Evolutionary conservation across 2,329 filamentous ascomycete species (phyloP).

Genomic region (Davidsoniella eucalypti): DNA sequence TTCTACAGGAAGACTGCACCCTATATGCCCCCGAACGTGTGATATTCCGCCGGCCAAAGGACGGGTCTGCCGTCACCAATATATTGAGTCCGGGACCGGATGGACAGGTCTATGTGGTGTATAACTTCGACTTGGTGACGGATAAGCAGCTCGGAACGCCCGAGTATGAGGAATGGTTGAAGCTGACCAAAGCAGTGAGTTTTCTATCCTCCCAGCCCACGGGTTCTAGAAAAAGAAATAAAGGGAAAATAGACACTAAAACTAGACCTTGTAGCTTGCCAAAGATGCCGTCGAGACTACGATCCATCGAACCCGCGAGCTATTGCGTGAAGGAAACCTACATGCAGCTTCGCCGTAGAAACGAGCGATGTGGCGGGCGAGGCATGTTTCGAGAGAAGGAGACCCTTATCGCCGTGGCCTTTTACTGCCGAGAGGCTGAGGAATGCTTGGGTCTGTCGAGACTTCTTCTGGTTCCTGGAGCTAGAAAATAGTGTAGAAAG

Average conservation of each 20-base stretch:
- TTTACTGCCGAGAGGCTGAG: background rate
- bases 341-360: background rate
- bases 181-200: too few relatives aligned
- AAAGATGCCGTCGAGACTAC: background rate
- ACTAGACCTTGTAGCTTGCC: background rate
- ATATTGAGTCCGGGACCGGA: conserved; percentile 17
- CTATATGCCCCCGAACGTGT: conserved; percentile 18
- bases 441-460: too few relatives aligned
- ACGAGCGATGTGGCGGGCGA: background rate
- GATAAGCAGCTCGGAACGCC: background rate
- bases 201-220: too few relatives aligned
- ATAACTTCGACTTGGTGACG: conserved; percentile 20
- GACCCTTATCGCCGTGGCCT: background rate
- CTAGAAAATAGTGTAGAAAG: too few relatives aligned
- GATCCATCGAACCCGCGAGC: background rate
- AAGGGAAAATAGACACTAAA: background rate
- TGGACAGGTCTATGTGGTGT: conserved; percentile 20
- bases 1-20: conserved; percentile 19
- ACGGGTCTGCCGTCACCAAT: conserved; percentile 20
- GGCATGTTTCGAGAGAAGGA: background rate
- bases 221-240: background rate
- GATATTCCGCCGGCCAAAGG: conserved; percentile 18
- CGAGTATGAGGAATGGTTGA: too few relatives aligned
- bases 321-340: background rate
- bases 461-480: too few relatives aligned